Base-by-base conservation (phyloP, 208 protist species). In the Leishmania arabica region DNA sequence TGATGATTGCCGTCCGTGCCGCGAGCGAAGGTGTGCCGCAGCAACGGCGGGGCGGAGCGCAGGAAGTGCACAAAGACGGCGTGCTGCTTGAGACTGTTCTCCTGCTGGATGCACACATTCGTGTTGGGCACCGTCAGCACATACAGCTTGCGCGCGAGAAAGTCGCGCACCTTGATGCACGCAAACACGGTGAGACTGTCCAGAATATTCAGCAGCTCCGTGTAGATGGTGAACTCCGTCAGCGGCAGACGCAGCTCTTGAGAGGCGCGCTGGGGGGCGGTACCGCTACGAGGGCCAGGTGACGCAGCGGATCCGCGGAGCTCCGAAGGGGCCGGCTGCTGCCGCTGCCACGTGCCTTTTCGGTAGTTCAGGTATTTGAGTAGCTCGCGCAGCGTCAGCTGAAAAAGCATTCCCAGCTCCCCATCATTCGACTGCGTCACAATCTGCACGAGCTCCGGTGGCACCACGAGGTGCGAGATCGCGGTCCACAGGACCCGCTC, bases 21-120 rank as follows among this genome's bases (percentile, higher is more conserved):
- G n/a, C 75, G 24, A 9, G 79, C 82, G 75, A 87, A 68, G 3
- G 82, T 68, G 76, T 90, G 91, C n/a, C 85, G 85, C 77, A 96
- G 84, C 53, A 96, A 82, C 15, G 86, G 77, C 31, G 86, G 85
- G 8, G 87, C 90, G 0, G 84, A 84, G 6, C 88, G 87, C 40
- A 97, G 84, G 64, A 97, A 96, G 74, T 95, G 89, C 47, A 95
- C 90, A 80, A 89, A 97, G 68, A 93, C 91, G 2, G 91, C 75
- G 62, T 86, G 77, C 54, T 87, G 88, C 83, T 91, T 92, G 34
- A 97, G 79, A 3, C 84, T 86, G 77, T 97, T 90, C 49, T 95
- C 92, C 65, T 97, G 94, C 77, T 95, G 94, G 49, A 97, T 95
- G 70, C 86, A 95, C 7, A 96, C 84, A 64, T 97, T 97, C 37